phyloP scores from a whole-genome alignment of 73 alveolate genomes.

The Urostyla sp. region DNA sequence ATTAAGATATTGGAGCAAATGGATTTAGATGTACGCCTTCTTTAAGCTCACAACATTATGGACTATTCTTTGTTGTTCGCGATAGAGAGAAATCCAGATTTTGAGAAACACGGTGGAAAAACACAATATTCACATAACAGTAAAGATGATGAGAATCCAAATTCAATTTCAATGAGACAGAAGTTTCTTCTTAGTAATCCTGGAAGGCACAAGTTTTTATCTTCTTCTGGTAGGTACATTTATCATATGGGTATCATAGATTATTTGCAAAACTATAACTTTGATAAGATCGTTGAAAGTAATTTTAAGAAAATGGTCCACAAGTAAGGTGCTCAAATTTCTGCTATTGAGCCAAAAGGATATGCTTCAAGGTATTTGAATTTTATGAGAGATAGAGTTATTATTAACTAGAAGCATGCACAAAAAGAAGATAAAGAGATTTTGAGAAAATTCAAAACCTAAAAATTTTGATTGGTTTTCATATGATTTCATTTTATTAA shows the following conservation, averaged over 20 bases:
- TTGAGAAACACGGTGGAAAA: conserved; percentile 49
- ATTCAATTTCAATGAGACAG: not conserved
- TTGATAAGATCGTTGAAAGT: conserved; percentile 81
- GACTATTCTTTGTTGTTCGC: conserved; percentile 82
- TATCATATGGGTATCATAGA: conserved; percentile 92
- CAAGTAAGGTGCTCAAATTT: conserved; percentile 83
- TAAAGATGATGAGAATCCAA: conserved; percentile 2
- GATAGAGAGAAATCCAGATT: conserved; percentile 49
- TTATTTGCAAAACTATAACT: conserved; percentile 88
- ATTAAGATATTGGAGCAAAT: conserved; percentile 32
- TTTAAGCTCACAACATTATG: conserved; percentile 65
- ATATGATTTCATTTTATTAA: too few relatives aligned
- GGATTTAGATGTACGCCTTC: conserved; percentile 65
- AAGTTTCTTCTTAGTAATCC: not conserved
- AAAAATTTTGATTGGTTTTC: too few relatives aligned
- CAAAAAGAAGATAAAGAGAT: too few relatives aligned
- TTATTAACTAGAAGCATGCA: conserved; percentile 37
- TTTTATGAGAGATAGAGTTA: conserved; percentile 60
- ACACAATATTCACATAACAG: conserved; percentile 12
- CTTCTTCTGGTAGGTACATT: conserved; percentile 73
- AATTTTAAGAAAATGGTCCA: conserved; percentile 69
- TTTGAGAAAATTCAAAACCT: too few relatives aligned
- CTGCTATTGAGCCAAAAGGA: conserved; percentile 73
- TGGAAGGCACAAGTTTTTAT: conserved; percentile 62
- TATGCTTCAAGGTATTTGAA: conserved; percentile 60